These are phyloP conservation scores for Debaryomyces fabryi DNA, from an alignment of 1,139 yeast species.

Conservation along the genomic window DNA sequence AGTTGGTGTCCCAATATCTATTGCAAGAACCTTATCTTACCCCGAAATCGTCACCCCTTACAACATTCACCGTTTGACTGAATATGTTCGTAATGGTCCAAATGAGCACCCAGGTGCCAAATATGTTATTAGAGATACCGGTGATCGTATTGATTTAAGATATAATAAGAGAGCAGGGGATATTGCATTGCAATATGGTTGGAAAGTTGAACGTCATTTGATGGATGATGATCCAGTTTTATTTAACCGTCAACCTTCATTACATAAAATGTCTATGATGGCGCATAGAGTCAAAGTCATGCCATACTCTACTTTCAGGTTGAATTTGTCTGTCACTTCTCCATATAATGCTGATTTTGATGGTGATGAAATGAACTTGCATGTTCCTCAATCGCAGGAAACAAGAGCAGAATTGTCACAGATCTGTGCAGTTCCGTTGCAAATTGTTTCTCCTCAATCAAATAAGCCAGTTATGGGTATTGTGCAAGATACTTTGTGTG, in stretches of 20 bases:
- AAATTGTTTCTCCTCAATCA: constrained; percentile 97
- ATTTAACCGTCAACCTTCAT: constrained; percentile 98
- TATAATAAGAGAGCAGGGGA: constrained; percentile 99
- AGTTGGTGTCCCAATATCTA: constrained; percentile 97
- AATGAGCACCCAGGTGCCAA: constrained; percentile 99
- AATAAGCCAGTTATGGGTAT: constrained; percentile 99
- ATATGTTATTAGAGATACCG: constrained; percentile 96
- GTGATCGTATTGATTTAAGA: constrained; percentile 96
- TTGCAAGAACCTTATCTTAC: constrained; percentile 92
- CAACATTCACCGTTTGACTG: constrained; percentile 90
- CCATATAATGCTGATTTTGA: constrained; percentile 99
- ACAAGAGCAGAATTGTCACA: constrained; percentile 95
- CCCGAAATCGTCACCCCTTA: constrained; percentile 98
- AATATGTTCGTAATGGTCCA: constrained; percentile 95
- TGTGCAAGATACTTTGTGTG: constrained; percentile 98
- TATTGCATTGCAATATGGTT: constrained; percentile 94
- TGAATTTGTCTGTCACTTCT: constrained; percentile 94
- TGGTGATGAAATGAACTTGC: constrained; percentile 99
- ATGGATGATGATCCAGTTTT: constrained; percentile 97
- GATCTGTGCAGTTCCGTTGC: constrained; percentile 95
- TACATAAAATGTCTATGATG: constrained; percentile 99
- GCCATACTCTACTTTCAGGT: constrained; percentile 98
- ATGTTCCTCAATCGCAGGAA: constrained; percentile 98
- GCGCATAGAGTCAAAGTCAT: constrained; percentile 98
- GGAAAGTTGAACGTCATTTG: constrained; percentile 98